Evolutionary conservation across 495 filamentous ascomycete genomes (phyloP).

Genomic region (Platismatia glauca): DNA sequence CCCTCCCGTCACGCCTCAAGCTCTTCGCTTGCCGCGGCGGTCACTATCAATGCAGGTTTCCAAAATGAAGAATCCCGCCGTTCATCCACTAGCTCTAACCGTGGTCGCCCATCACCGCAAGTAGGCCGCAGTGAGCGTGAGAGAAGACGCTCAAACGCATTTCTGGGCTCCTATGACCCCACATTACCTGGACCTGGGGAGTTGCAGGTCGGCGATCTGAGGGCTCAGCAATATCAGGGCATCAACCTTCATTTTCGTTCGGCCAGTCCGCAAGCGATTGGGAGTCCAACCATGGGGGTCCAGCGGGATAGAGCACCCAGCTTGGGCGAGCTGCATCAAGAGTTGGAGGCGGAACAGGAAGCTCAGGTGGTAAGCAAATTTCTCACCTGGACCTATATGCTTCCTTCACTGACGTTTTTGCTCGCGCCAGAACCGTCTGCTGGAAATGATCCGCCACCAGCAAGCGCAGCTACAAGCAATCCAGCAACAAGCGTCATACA

Average conservation of each 20-base stretch:
- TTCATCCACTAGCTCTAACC: constrained; percentile 47
- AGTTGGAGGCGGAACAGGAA: constrained; percentile 91
- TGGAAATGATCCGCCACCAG: constrained; percentile 81
- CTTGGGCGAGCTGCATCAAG: constrained; percentile 90
- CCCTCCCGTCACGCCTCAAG: constrained; percentile 52
- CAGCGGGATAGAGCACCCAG: constrained; percentile 66
- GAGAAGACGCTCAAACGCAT: constrained; percentile 56
- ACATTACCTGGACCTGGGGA: constrained; percentile 53
- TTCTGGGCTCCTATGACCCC: constrained; percentile 63
- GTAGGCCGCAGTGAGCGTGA: constrained; percentile 44
- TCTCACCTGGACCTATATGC: not conserved
- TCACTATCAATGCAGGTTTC: constrained; percentile 60
- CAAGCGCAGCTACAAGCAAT: constrained; percentile 70
- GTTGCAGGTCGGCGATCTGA: constrained; percentile 38
- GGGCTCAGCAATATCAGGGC: constrained; percentile 29
- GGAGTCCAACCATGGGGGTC: constrained; percentile 52
- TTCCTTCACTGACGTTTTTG: not conserved
- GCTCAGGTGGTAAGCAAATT: constrained; percentile 64
- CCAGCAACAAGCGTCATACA: constrained; percentile 28
- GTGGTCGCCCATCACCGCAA: constrained; percentile 46
- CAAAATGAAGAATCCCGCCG: constrained; percentile 52
- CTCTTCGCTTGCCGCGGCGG: constrained; percentile 56
- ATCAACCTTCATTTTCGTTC: constrained; percentile 41
- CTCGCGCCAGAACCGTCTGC: constrained; percentile 61
- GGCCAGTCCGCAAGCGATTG: constrained; percentile 48